Conservation (phyloP, 495 filamentous ascomycete species). For the Penicillium tannophilum region DNA sequence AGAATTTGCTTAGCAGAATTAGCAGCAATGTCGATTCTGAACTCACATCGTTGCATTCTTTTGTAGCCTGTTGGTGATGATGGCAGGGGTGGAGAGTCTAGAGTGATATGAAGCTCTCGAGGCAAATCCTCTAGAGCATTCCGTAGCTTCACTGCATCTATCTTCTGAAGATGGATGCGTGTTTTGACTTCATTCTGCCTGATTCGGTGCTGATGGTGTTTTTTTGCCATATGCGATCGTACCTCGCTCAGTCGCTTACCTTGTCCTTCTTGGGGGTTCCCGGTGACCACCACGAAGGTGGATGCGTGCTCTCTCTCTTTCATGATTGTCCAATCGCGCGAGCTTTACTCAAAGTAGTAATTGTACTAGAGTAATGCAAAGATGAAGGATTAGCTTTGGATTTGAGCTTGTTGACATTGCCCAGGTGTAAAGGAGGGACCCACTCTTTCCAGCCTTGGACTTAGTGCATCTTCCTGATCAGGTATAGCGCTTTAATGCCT, state of each 20-base stretch:
- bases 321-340: not conserved
- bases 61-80: slow-evolving; percentile 10
- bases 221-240: slow-evolving; percentile 13
- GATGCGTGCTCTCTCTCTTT: slow-evolving; percentile 1
- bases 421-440: not conserved
- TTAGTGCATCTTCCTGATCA: slow-evolving; percentile 21
- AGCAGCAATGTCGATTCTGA: too few relatives aligned
- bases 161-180: not conserved
- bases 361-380: slow-evolving; percentile 1
- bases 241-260: slow-evolving; percentile 20
- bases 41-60: slow-evolving; percentile 18
- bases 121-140: not conserved
- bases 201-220: slow-evolving; percentile 5
- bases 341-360: not conserved
- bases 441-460: slow-evolving; percentile 2
- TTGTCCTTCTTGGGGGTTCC: slow-evolving; percentile 17
- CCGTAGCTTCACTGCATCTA: not conserved
- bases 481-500: slow-evolving; percentile 4
- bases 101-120: slow-evolving; percentile 1
- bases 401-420: not conserved
- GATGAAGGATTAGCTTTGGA: not conserved
- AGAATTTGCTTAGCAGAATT: not conserved
- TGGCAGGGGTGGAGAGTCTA: slow-evolving; percentile 9
- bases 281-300: slow-evolving; percentile 24
- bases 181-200: not conserved